phyloP scores from a whole-genome alignment of 495 filamentous ascomycete species.

The Bombardia bombarda region DNA sequence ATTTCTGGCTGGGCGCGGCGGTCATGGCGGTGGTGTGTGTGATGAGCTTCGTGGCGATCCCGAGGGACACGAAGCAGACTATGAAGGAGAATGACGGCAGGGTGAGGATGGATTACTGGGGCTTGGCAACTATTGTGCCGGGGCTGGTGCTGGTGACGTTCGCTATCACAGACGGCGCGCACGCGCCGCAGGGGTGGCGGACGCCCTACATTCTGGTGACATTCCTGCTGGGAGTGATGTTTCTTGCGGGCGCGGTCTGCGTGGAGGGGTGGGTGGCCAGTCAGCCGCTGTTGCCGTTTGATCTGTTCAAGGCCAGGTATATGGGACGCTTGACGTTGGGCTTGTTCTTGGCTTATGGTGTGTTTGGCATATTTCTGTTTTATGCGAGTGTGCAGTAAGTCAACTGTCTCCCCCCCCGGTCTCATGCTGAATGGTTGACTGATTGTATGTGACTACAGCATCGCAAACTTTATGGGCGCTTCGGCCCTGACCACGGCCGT shows the following conservation, averaged over 20 bases:
- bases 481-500: conserved; percentile 64
- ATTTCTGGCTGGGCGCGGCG: conserved; percentile 68
- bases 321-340: conserved; percentile 61
- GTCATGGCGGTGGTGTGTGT: conserved; percentile 35
- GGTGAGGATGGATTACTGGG: conserved; percentile 47
- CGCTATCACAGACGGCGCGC: conserved; percentile 66
- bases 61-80: conserved; percentile 48
- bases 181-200: conserved; percentile 60
- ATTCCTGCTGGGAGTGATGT: conserved; percentile 49
- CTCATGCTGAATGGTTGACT: too few species aligned
- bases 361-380: conserved; percentile 67
- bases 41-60: conserved; percentile 58
- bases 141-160: conserved; percentile 68
- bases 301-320: conserved; percentile 65
- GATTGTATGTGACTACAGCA: conserved; percentile 32
- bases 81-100: conserved; percentile 26
- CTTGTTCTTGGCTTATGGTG: conserved; percentile 69
- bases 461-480: conserved; percentile 56
- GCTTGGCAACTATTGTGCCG: conserved; percentile 52
- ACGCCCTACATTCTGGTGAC: conserved; percentile 64
- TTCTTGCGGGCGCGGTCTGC: conserved; percentile 55
- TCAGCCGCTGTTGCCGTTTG: conserved; percentile 65
- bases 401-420: conserved; percentile 2
- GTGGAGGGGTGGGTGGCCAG: conserved; percentile 69
- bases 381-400: conserved; percentile 75